Conservation (phyloP, 108 stramenopile genomes). For the Nannochloropsis gaditana region DNA sequence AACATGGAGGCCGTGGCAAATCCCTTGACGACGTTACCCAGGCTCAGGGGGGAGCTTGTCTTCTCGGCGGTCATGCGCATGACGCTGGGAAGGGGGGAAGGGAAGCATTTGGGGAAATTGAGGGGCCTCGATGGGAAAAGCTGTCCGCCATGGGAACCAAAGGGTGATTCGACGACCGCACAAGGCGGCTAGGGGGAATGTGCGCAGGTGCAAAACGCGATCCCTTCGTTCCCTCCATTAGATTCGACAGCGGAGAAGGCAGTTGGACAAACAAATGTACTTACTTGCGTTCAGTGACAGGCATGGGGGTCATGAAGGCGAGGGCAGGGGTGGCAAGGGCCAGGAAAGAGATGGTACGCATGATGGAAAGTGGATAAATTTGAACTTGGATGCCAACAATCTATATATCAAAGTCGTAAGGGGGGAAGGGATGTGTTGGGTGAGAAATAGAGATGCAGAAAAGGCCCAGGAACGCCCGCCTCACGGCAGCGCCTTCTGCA, state of each 20-base stretch:
- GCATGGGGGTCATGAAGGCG: slow-evolving; percentile 17
- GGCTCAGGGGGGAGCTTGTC: neutral
- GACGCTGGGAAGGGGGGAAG: neutral
- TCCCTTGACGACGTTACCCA: neutral
- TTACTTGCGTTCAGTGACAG: slow-evolving; percentile 19
- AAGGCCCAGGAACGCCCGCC: too few species aligned
- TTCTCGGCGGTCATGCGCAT: slow-evolving; percentile 16
- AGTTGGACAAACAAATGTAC: neutral
- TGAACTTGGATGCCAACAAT: too few species aligned
- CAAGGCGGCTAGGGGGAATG: too few species aligned
- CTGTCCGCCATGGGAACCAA: neutral
- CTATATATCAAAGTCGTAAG: too few species aligned
- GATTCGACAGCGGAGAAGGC: too few species aligned
- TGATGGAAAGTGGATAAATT: neutral
- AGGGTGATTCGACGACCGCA: neutral
- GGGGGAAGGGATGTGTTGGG: too few species aligned
- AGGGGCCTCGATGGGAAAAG: neutral
- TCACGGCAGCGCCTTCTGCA: too few species aligned
- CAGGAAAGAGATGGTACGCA: slow-evolving; percentile 16
- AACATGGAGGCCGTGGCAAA: slow-evolving; percentile 17
- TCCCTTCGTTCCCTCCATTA: too few species aligned
- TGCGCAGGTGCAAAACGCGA: too few species aligned
- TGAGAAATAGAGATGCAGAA: too few species aligned
- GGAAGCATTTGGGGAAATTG: neutral
- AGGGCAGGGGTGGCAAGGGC: neutral